These are phyloP conservation scores for Aspergillus candidus DNA, from an alignment of 2,329 filamentous ascomycete species.

Conservation along the genomic window DNA sequence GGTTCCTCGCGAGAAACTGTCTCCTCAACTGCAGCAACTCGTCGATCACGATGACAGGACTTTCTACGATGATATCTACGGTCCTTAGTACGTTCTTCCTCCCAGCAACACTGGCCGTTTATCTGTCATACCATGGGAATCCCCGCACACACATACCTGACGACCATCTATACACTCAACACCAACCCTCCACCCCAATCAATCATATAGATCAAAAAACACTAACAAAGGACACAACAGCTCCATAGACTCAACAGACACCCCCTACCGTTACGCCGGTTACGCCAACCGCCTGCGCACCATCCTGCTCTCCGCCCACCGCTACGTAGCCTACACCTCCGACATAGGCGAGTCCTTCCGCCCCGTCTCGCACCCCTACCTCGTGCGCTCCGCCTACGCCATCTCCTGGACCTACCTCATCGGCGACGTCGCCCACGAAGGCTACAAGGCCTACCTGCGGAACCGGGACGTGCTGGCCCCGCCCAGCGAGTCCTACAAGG, in stretches of 20 bases:
- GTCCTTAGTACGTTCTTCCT: conserved; percentile 62
- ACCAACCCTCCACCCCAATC: neutral
- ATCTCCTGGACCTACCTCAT: conserved; percentile 89
- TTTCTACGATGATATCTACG: conserved; percentile 69
- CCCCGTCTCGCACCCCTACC: conserved; percentile 77
- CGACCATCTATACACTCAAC: neutral
- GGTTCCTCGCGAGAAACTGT: conserved; percentile 47
- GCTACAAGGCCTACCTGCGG: conserved; percentile 86
- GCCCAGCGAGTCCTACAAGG: conserved; percentile 46
- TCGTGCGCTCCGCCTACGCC: conserved; percentile 78
- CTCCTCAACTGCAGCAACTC: conserved; percentile 50
- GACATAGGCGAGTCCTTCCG: conserved; percentile 96
- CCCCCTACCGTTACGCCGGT: conserved; percentile 80
- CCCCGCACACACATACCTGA: conserved; percentile 1
- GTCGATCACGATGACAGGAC: conserved; percentile 58
- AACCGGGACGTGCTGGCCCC: conserved; percentile 74
- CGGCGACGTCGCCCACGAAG: conserved; percentile 86
- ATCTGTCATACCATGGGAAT: neutral
- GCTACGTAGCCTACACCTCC: conserved; percentile 94
- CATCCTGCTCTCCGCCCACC: conserved; percentile 81
- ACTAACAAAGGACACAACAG: conserved; percentile 37
- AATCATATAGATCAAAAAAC: conserved; percentile 1
- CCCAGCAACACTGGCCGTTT: too few relatives aligned
- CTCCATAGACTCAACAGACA: conserved; percentile 73
- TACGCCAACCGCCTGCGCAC: conserved; percentile 83